Evolutionary conservation across 805 yeast species (phyloP).

Genomic region (Kurtzmaniella fragi): DNA sequence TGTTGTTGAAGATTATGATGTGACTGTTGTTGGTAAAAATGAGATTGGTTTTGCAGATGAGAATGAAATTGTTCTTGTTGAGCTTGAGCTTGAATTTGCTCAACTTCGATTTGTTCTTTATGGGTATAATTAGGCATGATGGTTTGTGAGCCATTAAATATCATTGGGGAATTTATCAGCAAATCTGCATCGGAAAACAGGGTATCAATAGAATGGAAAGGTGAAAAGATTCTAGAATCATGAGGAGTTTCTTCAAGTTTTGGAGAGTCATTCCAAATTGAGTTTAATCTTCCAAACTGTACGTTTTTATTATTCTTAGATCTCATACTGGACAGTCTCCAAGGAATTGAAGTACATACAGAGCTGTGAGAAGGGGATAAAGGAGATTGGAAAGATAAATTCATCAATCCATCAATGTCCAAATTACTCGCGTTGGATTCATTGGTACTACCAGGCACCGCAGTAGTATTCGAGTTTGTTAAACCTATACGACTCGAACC

Average conservation of each 20-base stretch:
- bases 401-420: background rate
- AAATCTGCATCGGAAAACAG: background rate
- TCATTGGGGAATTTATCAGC: background rate
- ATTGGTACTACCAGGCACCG: background rate
- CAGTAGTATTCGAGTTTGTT: background rate
- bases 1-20: background rate
- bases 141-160: background rate
- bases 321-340: background rate
- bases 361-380: background rate
- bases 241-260: background rate
- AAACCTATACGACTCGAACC: background rate
- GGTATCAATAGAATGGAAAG: constrained; percentile 3
- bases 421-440: background rate
- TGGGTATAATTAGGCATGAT: background rate
- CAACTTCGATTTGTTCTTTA: background rate
- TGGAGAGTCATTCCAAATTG: constrained; percentile 7
- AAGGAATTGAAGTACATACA: background rate
- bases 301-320: background rate
- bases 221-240: constrained; percentile 4
- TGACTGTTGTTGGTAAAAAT: background rate
- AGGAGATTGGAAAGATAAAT: background rate
- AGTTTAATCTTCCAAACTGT: background rate
- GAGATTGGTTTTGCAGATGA: background rate
- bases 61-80: background rate
- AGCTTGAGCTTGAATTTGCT: background rate